These are phyloP conservation scores for Mucor indicus DNA, from an alignment of 371 early-diverging fungal species.

Conservation along the genomic window DNA sequence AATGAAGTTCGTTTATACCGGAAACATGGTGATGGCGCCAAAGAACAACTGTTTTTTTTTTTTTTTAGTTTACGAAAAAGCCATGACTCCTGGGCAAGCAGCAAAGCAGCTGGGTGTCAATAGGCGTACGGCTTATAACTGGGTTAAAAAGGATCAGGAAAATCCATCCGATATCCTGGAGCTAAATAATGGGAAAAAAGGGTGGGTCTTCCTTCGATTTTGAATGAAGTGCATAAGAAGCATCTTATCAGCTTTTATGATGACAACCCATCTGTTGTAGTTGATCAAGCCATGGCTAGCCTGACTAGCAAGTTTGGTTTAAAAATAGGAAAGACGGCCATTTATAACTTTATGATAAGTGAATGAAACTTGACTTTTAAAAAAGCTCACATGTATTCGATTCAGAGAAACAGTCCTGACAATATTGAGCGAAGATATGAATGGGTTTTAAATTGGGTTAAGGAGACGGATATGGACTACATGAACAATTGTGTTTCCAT, in stretches of 20 bases:
- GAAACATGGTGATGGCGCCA: constrained; percentile 11
- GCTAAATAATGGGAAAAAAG: constrained; percentile 8
- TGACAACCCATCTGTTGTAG: constrained; percentile 1
- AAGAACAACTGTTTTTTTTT: neutral
- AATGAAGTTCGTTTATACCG: constrained; percentile 8
- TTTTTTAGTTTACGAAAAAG: constrained; percentile 7
- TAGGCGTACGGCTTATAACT: constrained; percentile 9
- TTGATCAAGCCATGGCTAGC: neutral
- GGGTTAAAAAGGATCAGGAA: constrained; percentile 10
- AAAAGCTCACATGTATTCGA: constrained; percentile 5
- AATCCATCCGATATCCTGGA: constrained; percentile 12
- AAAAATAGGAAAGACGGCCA: neutral
- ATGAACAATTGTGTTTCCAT: neutral
- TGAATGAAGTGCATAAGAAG: constrained; percentile 7
- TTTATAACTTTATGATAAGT: constrained; percentile 6
- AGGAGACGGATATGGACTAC: constrained; percentile 1
- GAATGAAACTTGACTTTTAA: constrained; percentile 4
- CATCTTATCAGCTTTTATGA: constrained; percentile 3
- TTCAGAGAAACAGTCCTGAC: constrained; percentile 1
- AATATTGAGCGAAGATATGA: constrained; percentile 4
- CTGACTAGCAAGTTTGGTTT: neutral
- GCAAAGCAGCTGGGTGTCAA: constrained; percentile 13
- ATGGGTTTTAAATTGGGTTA: constrained; percentile 1
- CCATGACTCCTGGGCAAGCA: constrained; percentile 11
- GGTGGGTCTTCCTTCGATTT: neutral